phyloP scores from a whole-genome alignment of 2,329 filamentous ascomycete genomes.

The Ceratocystis colombiana region DNA sequence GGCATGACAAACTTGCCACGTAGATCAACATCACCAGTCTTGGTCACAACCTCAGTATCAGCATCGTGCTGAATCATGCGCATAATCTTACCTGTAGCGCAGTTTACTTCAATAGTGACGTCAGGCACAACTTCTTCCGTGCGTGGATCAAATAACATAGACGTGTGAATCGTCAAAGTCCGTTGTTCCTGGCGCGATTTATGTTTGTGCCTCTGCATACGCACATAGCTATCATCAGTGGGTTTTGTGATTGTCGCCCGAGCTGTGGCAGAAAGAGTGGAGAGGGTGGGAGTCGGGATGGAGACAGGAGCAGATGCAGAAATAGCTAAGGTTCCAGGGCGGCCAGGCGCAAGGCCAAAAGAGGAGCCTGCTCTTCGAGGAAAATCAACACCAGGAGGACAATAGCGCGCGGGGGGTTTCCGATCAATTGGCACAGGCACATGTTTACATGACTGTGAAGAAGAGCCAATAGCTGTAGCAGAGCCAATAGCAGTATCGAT shows the following conservation, averaged over 20 bases:
- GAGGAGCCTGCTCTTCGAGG: neutral
- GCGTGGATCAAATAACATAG: slow-evolving; percentile 39
- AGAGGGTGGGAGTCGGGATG: neutral
- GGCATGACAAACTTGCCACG: slow-evolving; percentile 43
- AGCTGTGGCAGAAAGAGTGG: neutral
- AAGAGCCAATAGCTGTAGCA: neutral
- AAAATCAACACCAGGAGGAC: neutral
- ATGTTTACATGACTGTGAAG: neutral
- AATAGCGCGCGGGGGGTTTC: neutral
- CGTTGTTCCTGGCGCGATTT: slow-evolving; percentile 13
- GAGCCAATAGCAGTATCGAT: neutral
- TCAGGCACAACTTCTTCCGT: slow-evolving; percentile 36
- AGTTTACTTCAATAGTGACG: slow-evolving; percentile 37
- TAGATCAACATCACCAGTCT: slow-evolving; percentile 42
- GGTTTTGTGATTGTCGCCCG: neutral
- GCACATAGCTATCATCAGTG: slow-evolving; percentile 19
- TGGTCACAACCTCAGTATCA: slow-evolving; percentile 28
- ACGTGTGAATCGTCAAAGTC: slow-evolving; percentile 37
- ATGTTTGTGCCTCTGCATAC: slow-evolving; percentile 13
- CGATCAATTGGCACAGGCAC: neutral
- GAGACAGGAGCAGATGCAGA: neutral
- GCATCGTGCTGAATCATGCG: slow-evolving; percentile 31
- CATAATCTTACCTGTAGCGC: slow-evolving; percentile 35
- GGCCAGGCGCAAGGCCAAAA: neutral
- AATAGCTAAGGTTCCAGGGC: neutral